Conservation (phyloP, 768 basidiomycete species). For the Macrocybe gigantea region DNA sequence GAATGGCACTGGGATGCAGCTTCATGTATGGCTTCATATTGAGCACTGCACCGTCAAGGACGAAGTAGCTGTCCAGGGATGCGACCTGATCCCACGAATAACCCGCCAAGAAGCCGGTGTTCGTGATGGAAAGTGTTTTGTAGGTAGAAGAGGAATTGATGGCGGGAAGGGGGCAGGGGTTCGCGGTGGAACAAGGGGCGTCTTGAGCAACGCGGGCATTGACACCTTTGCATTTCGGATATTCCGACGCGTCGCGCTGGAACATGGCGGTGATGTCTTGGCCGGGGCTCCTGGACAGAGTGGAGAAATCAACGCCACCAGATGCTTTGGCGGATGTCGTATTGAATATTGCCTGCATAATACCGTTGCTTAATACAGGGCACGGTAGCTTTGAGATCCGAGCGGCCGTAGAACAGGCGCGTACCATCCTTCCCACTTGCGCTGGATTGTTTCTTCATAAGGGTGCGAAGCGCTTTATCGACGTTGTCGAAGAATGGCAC, state of each 20-base stretch:
- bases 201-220: slow-evolving; percentile 68
- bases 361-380: slow-evolving; percentile 84
- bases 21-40: slow-evolving; percentile 86
- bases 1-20: slow-evolving; percentile 61
- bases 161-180: slow-evolving; percentile 62
- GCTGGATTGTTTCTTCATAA: slow-evolving; percentile 44
- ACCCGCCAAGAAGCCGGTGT: slow-evolving; percentile 69
- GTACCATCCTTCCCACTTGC: slow-evolving; percentile 85
- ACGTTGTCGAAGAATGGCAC: slow-evolving; percentile 68
- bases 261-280: slow-evolving; percentile 91
- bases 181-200: slow-evolving; percentile 55
- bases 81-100: slow-evolving; percentile 91
- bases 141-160: slow-evolving; percentile 55
- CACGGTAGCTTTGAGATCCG: slow-evolving; percentile 59
- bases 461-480: slow-evolving; percentile 76
- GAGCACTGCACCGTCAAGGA: slow-evolving; percentile 90
- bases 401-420: slow-evolving; percentile 72
- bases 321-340: slow-evolving; percentile 49
- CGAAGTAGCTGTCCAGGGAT: slow-evolving; percentile 66
- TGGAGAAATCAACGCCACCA: slow-evolving; percentile 48
- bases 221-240: slow-evolving; percentile 56
- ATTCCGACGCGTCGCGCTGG: slow-evolving; percentile 60
- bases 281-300: slow-evolving; percentile 56
- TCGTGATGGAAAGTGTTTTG: slow-evolving; percentile 51
- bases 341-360: slow-evolving; percentile 90